Conservation (phyloP, 306 rosid species). For the Betula pendula region DNA sequence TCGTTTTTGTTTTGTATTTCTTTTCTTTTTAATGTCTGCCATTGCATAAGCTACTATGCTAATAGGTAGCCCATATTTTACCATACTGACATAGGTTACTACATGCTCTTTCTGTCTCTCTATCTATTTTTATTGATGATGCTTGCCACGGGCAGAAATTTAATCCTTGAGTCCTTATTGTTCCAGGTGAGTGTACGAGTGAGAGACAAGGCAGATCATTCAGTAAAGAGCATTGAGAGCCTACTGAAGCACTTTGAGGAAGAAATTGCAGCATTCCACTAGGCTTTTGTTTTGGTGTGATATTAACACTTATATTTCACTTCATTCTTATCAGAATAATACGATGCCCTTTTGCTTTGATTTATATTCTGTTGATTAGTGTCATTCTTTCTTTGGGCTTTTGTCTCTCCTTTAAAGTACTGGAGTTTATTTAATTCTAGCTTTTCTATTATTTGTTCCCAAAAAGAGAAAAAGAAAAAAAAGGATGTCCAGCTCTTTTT, state of each 20-base stretch:
- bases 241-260: conserved; percentile 64
- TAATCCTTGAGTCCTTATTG: conserved; percentile 30
- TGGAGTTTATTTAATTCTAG: not conserved
- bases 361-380: not conserved
- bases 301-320: not conserved
- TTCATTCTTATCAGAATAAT: not conserved
- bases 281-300: conserved; percentile 19
- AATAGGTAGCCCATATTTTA: not conserved
- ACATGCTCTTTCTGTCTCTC: not conserved
- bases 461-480: not conserved
- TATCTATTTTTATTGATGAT: not conserved
- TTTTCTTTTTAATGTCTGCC: not conserved
- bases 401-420: not conserved
- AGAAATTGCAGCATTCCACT: conserved; percentile 64
- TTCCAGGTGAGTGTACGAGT: conserved; percentile 92
- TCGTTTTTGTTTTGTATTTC: no score
- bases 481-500: not conserved
- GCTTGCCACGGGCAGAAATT: conserved; percentile 1
- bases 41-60: not conserved
- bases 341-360: not conserved
- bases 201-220: conserved; percentile 66
- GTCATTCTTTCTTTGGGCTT: not conserved
- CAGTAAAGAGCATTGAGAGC: conserved; percentile 60
- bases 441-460: not conserved
- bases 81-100: not conserved